These are phyloP conservation scores for Ophiostoma himal-ulmi DNA, from an alignment of 2,329 filamentous ascomycete species.

Conservation along the genomic window DNA sequence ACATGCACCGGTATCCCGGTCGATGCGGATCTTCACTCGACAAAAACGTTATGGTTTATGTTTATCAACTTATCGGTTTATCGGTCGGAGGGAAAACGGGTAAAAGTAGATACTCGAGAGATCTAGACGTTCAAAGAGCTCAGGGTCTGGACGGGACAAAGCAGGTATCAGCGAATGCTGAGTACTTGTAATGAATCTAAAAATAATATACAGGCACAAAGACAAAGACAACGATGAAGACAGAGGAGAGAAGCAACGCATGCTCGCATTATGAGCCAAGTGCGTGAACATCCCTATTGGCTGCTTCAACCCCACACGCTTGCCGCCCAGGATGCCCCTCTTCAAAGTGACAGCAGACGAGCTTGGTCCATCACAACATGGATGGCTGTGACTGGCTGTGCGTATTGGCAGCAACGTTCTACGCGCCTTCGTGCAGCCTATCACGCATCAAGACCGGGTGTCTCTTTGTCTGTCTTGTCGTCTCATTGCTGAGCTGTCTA, in stretches of 20 bases:
- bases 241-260: background rate
- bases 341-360: conserved; percentile 9
- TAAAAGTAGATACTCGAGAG: too few species aligned
- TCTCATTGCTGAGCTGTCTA: background rate
- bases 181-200: background rate
- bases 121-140: too few species aligned
- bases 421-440: conserved; percentile 6
- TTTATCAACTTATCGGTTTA: too few species aligned
- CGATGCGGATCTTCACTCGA: background rate
- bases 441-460: background rate
- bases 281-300: background rate
- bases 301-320: background rate
- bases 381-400: conserved; percentile 1
- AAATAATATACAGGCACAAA: background rate
- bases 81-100: too few species aligned
- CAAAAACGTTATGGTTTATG: background rate
- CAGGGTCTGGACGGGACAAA: background rate
- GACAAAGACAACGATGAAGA: background rate
- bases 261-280: background rate
- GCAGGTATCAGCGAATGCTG: too few species aligned
- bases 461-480: background rate
- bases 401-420: background rate
- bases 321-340: conserved; percentile 4
- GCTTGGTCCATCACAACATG: conserved; percentile 12
- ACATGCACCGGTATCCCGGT: background rate